Base-by-base conservation (phyloP, 2,329 filamentous ascomycete species). In the Pseudopithomyces maydicus region DNA sequence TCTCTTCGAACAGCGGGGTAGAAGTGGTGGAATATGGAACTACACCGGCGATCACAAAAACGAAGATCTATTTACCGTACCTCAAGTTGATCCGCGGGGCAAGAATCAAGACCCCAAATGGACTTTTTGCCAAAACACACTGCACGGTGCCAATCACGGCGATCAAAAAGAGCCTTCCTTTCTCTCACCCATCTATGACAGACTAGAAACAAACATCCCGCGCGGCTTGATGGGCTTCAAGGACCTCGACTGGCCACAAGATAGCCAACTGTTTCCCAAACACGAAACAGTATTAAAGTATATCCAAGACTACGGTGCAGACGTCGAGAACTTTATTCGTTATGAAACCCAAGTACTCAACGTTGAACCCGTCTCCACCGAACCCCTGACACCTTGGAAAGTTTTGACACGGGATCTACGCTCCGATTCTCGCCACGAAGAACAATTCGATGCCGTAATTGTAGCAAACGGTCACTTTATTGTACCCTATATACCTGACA, bases 151-250 rank as follows among this genome's bases (percentile, higher is more conserved):
- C 26, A 19, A 6, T 14, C 5, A 38, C 5, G 56, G 58, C 29
- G 48, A 53, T 0, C 36, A 52, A 6, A 70, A 73, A 29, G 57
- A 83, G 1, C 84, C 89, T 6, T 74, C 87, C 2, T 96, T 94
- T 68, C 81, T 91, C n/a, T 91, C 90, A 17, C 90, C 93, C 2
- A 85, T 97, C 77, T 97, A 97, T 74, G 86, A 92, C 46, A 79
- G 83, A 22, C 80, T 97, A 15, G 89, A 97, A 69, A 92, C 93
- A 20, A 98, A 98, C 73, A 92, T 97, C 46, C 90, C 92, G 0
- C 86, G 89, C 57, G 81, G 82, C 0, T 73, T 97, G 51, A 98
- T 98, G 94, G 80, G 82, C 3, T 97, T 88, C 73, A 88, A 88
- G 4, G 90, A 94, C 63, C 79, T 85, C 6, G 72, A 83, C 0